Conservation (phyloP, 331 rosid genomes). For the Cydonia oblonga region DNA sequence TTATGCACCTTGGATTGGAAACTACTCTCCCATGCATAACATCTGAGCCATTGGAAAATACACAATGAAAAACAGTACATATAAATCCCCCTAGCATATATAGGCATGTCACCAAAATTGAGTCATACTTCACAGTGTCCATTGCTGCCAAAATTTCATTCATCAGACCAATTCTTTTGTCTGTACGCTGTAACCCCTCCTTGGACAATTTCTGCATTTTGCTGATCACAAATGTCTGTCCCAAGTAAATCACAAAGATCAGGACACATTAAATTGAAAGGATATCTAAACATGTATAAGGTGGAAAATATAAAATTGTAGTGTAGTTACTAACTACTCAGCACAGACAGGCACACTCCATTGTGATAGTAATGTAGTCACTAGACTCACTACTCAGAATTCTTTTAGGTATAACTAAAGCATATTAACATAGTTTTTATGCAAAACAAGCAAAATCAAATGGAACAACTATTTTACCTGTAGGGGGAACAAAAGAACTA, state of each 20-base stretch:
- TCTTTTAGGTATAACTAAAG: constrained; percentile 33
- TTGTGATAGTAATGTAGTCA: neutral
- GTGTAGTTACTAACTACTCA: too few species aligned
- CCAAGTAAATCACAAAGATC: constrained; percentile 12
- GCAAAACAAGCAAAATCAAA: neutral
- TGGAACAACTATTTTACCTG: constrained; percentile 21
- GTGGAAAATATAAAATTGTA: neutral
- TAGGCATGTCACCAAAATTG: constrained; percentile 1
- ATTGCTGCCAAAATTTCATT: constrained; percentile 91
- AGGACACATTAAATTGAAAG: neutral
- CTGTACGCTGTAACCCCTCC: constrained; percentile 89
- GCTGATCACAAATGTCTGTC: constrained; percentile 75
- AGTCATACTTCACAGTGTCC: constrained; percentile 86
- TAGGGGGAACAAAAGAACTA: constrained; percentile 39
- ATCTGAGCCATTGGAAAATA: constrained; percentile 40
- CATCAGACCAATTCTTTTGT: constrained; percentile 93
- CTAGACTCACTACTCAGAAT: neutral
- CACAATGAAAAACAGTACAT: constrained; percentile 8
- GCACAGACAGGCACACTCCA: neutral
- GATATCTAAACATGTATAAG: neutral
- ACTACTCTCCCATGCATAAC: constrained; percentile 98
- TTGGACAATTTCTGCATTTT: constrained; percentile 71
- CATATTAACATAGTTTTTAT: neutral
- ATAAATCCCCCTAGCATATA: neutral
- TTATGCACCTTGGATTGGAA: constrained; percentile 60